Evolutionary conservation across 2,329 filamentous ascomycete genomes (phyloP), one percentile per base, ranked within the genome.

Genomic region (Ophiostoma triangulosporum): DNA sequence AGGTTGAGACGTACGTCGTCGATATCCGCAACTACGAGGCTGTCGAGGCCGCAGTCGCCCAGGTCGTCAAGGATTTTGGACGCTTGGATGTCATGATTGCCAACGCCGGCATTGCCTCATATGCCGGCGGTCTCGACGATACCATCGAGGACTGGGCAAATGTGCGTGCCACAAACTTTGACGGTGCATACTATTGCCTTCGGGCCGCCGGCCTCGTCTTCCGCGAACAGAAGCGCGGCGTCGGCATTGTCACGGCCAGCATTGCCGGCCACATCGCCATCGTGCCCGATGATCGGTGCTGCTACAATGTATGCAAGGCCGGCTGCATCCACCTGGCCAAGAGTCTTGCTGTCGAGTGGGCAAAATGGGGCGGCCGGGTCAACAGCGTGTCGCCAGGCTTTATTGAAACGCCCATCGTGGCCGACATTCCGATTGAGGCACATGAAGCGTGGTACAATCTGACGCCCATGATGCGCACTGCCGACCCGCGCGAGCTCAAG

Each of bases 391-490:
- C 81, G 2, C 85, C 86, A 0, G 84, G 86, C 17, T 89, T 88
- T 64, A 87, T 89, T 59, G 74, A 76, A 52, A 89, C 84, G 0
- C 84, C 87, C 57, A 82, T 89, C 59, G 80, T 80, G 12, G 69
- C 73, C 60, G 88, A 86, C 63, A 73, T 80, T 8, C 71, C 78
- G 0, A 62, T 72, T 9, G 83, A 86, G 60, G 83, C 78, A 3
- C 86, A 87, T 74, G 73, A 77, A 40, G 73, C 85, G 55, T 90
- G 86, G 83, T 81, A 79, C 64, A 79, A 81, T 62, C 90, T 86
- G 75, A 90, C 84, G 35, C 86, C 86, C 12, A 85, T 91, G 81
- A 85, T 80, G 83, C 77, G 88, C 59, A 83, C 89, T 64, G 88
- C 84, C 9, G 73, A 81, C 58, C 71, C 79, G 2, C 76, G 80